Percentiles rank a stretch among this genome's conserved stretches.
Evolutionary conservation across 352 stramenopile species (phyloP).

Genomic region (Phytophthora megakarya): DNA sequence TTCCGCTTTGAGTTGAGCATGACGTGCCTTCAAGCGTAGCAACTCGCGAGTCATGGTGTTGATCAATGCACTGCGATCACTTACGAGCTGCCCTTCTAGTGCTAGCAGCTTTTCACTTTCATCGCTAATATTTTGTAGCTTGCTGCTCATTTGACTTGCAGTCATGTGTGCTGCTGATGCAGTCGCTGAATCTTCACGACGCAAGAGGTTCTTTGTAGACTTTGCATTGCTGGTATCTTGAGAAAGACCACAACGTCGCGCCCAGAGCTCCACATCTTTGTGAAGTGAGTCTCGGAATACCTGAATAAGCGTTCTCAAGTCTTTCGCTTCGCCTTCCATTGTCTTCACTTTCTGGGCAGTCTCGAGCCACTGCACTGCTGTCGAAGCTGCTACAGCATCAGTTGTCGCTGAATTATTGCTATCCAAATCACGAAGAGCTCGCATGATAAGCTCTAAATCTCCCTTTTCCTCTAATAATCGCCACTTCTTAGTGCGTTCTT

Average conservation of each 20-base stretch:
- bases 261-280: constrained; percentile 82
- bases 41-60: constrained; percentile 76
- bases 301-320: constrained; percentile 80
- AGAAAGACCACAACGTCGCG: constrained; percentile 42
- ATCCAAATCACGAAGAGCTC: constrained; percentile 69
- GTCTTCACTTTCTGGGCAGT: constrained; percentile 61
- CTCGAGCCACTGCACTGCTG: constrained; percentile 52
- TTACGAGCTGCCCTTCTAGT: constrained; percentile 67
- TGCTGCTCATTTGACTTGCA: constrained; percentile 76
- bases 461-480: constrained; percentile 85
- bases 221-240: constrained; percentile 25
- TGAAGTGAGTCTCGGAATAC: constrained; percentile 83
- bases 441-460: constrained; percentile 81
- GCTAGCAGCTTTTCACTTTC: constrained; percentile 71
- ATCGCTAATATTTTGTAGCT: constrained; percentile 80
- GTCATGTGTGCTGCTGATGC: constrained; percentile 76
- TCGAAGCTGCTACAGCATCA: constrained; percentile 36
- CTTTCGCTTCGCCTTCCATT: constrained; percentile 75
- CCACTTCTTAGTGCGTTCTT: constrained; percentile 86
- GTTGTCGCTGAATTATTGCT: constrained; percentile 28
- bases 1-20: constrained; percentile 46
- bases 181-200: constrained; percentile 63
- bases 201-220: constrained; percentile 37
- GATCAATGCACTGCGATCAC: constrained; percentile 63
- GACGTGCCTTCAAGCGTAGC: constrained; percentile 58